phyloP scores from a whole-genome alignment of 208 protist genomes.

The Leptomonas seymouri region DNA sequence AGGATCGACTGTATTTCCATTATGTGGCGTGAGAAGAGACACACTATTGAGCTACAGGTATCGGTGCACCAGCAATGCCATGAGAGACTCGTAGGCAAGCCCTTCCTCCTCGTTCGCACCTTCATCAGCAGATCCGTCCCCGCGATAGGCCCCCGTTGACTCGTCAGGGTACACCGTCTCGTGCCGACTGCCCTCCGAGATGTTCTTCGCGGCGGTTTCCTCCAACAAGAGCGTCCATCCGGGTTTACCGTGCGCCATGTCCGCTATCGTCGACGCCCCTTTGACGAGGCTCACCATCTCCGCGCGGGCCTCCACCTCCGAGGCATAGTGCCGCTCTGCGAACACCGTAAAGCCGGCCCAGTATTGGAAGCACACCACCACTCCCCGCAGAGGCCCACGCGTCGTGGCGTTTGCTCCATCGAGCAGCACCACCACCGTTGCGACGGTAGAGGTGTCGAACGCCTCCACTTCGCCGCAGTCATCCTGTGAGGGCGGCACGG shows the following conservation, averaged over 20 bases:
- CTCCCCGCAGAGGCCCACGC: constrained; percentile 6
- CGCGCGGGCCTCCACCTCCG: constrained; percentile 3
- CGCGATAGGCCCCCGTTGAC: too few relatives aligned
- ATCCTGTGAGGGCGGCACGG: background rate
- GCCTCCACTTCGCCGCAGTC: background rate
- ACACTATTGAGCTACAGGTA: constrained; percentile 15
- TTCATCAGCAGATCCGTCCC: background rate
- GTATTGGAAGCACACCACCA: constrained; percentile 27
- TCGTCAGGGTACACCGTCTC: background rate
- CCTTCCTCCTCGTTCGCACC: background rate
- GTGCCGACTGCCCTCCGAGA: background rate
- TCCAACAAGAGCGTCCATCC: background rate
- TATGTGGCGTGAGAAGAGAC: too few relatives aligned
- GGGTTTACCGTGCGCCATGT: background rate
- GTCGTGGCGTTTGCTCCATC: background rate
- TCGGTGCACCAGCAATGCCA: constrained; percentile 27
- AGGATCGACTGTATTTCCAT: too few relatives aligned
- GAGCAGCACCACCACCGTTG: constrained; percentile 15
- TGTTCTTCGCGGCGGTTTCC: background rate
- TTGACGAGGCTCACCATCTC: background rate
- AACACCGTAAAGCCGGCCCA: constrained; percentile 6
- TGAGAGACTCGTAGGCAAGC: constrained; percentile 26
- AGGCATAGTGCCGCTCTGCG: constrained; percentile 17
- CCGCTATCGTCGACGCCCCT: background rate
- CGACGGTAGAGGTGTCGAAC: constrained; percentile 8